Conservation (phyloP, 2,329 filamentous ascomycete species). For the Alternaria gansuensis region DNA sequence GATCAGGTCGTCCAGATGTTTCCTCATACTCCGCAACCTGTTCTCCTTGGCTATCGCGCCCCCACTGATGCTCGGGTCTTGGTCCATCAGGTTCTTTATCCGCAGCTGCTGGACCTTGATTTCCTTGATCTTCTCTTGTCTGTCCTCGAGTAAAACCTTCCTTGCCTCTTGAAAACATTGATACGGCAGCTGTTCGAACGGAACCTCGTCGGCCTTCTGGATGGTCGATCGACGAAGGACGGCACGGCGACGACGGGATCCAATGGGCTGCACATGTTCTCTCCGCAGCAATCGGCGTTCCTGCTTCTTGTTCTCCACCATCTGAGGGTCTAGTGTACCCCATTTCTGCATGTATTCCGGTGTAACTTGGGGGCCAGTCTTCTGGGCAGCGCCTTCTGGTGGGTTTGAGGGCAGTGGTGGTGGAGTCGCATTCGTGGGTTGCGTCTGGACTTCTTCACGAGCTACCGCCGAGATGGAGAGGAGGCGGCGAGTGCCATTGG, state of each 20-base stretch:
- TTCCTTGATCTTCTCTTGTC: slow-evolving; percentile 78
- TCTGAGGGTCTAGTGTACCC: slow-evolving; percentile 46
- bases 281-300: slow-evolving; percentile 74
- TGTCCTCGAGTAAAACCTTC: slow-evolving; percentile 80
- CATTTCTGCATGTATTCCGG: slow-evolving; percentile 51
- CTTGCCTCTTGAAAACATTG: slow-evolving; percentile 98
- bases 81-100: slow-evolving; percentile 72
- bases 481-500: slow-evolving; percentile 51
- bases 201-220: slow-evolving; percentile 70
- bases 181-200: slow-evolving; percentile 94
- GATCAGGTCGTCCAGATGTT: slow-evolving; percentile 80
- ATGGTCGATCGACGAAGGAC: slow-evolving; percentile 48
- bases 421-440: slow-evolving; percentile 31
- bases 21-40: slow-evolving; percentile 73
- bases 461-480: slow-evolving; percentile 59
- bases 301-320: slow-evolving; percentile 55
- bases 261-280: slow-evolving; percentile 73
- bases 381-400: slow-evolving; percentile 23
- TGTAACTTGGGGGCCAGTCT: slow-evolving; percentile 20
- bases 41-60: slow-evolving; percentile 72
- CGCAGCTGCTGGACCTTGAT: slow-evolving; percentile 73
- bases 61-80: slow-evolving; percentile 66
- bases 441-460: slow-evolving; percentile 56
- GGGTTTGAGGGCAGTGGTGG: slow-evolving; percentile 32
- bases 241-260: slow-evolving; percentile 81